A percentile compares a stretch with the other conserved stretches of the same genome.
Conservation (phyloP, 2,329 filamentous ascomycete genomes). For the Exophiala lecanii-corni region DNA sequence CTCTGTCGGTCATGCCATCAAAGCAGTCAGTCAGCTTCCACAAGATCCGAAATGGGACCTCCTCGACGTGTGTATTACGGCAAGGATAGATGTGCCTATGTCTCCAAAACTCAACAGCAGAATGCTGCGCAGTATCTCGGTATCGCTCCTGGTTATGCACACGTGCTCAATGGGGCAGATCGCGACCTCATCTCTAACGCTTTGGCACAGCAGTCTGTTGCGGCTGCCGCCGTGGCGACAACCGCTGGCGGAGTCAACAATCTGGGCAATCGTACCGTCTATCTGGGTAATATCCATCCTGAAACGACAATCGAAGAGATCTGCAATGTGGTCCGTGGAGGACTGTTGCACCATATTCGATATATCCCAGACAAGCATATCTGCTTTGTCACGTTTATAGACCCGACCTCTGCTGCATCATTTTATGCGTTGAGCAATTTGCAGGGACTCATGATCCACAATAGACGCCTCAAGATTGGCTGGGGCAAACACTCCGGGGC, state of each 20-base stretch:
- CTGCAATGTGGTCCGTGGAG: constrained; percentile 95
- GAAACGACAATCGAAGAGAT: constrained; percentile 99
- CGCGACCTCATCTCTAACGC: constrained; percentile 95
- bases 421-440: constrained; percentile 98
- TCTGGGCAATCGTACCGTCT: constrained; percentile 93
- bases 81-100: constrained; percentile 96
- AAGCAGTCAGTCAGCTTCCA: constrained; percentile 91
- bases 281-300: constrained; percentile 96
- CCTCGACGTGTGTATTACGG: constrained; percentile 96
- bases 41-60: constrained; percentile 93
- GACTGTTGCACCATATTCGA: constrained; percentile 92
- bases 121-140: constrained; percentile 97
- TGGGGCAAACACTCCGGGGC: constrained; percentile 99
- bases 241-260: constrained; percentile 97
- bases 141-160: constrained; percentile 92
- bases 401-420: constrained; percentile 92
- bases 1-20: constrained; percentile 96
- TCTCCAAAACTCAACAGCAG: constrained; percentile 99
- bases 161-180: constrained; percentile 92
- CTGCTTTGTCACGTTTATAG: constrained; percentile 99
- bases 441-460: constrained; percentile 98
- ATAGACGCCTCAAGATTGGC: constrained; percentile 93
- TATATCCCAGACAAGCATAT: constrained; percentile 99
- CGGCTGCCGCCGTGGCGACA: constrained; percentile 91
- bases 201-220: constrained; percentile 93